phyloP scores from a whole-genome alignment of 306 rosid genomes.

The Canavalia gladiata region DNA sequence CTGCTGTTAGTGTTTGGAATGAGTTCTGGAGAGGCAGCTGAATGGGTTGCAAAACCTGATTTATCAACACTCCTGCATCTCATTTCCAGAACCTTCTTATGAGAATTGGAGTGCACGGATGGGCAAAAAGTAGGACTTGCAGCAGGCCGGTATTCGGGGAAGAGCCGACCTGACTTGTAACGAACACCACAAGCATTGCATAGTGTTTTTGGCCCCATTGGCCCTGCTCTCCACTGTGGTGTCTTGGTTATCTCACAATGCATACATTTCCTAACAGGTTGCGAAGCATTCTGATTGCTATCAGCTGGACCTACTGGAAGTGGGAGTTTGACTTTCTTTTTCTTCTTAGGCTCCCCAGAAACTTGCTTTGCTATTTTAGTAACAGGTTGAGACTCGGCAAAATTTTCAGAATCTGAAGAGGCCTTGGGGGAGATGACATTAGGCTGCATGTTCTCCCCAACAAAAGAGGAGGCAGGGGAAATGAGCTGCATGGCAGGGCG shows the following conservation, averaged over 20 bases:
- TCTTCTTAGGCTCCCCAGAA: conserved; percentile 59
- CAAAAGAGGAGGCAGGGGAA: conserved; percentile 83
- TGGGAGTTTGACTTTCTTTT: conserved; percentile 64
- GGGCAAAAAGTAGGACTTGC: conserved; percentile 94
- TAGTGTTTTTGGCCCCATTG: conserved; percentile 94
- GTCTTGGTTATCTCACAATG: conserved; percentile 98
- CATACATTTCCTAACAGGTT: conserved; percentile 85
- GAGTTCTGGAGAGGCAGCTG: conserved; percentile 71
- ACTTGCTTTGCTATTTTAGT: conserved; percentile 49
- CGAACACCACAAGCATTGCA: conserved; percentile 99
- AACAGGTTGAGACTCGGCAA: conserved; percentile 74
- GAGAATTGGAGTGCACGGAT: conserved; percentile 89
- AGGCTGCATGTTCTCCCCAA: conserved; percentile 66
- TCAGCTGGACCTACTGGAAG: conserved; percentile 60
- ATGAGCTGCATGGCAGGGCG: conserved; percentile 75
- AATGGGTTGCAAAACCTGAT: conserved; percentile 4
- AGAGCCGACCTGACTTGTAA: conserved; percentile 91
- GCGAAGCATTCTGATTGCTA: conserved; percentile 54
- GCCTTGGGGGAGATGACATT: conserved; percentile 54
- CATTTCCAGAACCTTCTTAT: conserved; percentile 95
- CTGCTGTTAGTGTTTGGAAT: conserved; percentile 82
- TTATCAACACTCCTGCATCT: conserved; percentile 61
- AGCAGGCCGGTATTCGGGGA: conserved; percentile 95
- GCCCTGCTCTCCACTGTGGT: conserved; percentile 99
- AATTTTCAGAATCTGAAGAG: conserved; percentile 70